Evolutionary conservation across 2,329 filamentous ascomycete genomes (phyloP).

Genomic region (Trichoderma endophyticum): DNA sequence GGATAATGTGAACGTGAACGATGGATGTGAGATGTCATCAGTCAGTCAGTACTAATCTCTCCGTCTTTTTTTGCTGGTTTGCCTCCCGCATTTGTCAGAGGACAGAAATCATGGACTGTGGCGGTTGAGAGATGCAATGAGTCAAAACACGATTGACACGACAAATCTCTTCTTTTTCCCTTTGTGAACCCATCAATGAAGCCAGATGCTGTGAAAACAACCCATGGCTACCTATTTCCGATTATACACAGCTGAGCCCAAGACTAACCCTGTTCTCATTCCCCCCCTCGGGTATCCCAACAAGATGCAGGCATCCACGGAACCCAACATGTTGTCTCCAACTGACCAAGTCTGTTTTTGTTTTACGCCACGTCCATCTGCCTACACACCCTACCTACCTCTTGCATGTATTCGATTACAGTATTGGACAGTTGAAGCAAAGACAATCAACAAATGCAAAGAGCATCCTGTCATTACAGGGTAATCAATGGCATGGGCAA

Average conservation of each 20-base stretch:
- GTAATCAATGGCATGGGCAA: neutral
- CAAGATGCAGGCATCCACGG: slow-evolving; percentile 11
- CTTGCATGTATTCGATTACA: neutral
- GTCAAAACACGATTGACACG: slow-evolving; percentile 7
- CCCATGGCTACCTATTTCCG: neutral
- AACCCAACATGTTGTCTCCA: neutral
- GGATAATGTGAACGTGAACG: neutral
- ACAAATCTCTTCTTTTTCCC: slow-evolving; percentile 2
- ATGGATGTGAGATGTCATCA: neutral
- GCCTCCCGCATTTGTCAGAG: neutral
- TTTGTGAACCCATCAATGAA: neutral
- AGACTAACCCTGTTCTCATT: neutral
- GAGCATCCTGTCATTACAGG: no score
- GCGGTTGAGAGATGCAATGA: neutral
- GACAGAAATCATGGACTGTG: neutral
- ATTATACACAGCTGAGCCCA: neutral
- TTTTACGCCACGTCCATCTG: neutral
- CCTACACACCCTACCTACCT: neutral
- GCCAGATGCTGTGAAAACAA: neutral
- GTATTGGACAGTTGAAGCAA: neutral
- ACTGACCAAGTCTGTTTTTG: neutral
- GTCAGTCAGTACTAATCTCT: neutral
- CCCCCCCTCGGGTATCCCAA: neutral
- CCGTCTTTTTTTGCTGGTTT: neutral
- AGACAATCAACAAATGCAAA: no score